Evolutionary conservation across 2,329 filamentous ascomycete species (phyloP), one percentile per base, ranked within the genome.

Genomic region (Diaporthe ampelina): DNA sequence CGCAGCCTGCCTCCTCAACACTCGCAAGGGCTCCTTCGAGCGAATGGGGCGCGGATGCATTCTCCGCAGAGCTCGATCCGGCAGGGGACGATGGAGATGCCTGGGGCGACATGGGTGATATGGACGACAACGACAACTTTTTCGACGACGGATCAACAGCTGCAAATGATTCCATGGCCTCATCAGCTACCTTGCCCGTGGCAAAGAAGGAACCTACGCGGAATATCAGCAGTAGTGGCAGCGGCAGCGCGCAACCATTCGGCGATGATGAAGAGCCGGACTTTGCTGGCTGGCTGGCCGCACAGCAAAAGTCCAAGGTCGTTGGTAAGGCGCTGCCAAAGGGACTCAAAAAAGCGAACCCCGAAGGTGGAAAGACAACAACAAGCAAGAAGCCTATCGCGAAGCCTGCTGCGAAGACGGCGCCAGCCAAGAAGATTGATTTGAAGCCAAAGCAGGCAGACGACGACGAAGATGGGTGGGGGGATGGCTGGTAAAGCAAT

Each of bases 241-340:
- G 79, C 82, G 24, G 77, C 80, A 54, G 80, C 79, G 79, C 83
- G 40, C 84, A 88, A 9, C 88, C 92, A 0, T 96, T 93, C 77
- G 94, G 96, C 74, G 95, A 98, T 78, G 92, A 94, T 35, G 92
- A 93, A 3, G 96, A 99, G 82, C 96, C 96, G 0, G 97, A 98
- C 82, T 98, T 99, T 83, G 96, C 95, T 7, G 95, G 95, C 7
- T 98, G 97, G 95, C 84, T 98, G 29, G 95, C 94, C 17, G 95
- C 95, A 17, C 95, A 98, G 81, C 91, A 93, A 8, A 89, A 92
- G 76, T 90, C 93, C 76, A 98, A 97, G 85, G 88, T 88, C 15
- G 81, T 81, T 1, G 70, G 80, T 56, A 97, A 94, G 77, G 85
- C 92, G 3, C 81, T 98, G 72, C 95, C 96, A 0, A 99, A 97